A percentile compares a stretch with the other conserved stretches of the same genome.
These are phyloP conservation scores for Dillenia turbinata DNA, from an alignment of 164 flowering plant species.

Conservation along the genomic window DNA sequence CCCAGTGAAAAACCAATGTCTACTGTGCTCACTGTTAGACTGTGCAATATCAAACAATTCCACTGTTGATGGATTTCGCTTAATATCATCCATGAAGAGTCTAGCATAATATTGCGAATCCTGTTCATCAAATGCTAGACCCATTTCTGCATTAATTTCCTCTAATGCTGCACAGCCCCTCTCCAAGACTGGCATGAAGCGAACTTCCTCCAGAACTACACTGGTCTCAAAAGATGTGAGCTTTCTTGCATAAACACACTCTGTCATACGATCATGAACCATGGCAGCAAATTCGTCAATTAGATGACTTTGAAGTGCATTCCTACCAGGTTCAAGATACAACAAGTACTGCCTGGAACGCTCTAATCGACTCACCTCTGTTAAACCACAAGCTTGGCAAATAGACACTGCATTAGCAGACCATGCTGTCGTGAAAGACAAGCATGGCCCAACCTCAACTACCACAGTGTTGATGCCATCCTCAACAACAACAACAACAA, in stretches of 20 bases:
- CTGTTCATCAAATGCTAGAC: slow-evolving; percentile 94
- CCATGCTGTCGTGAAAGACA: slow-evolving; percentile 96
- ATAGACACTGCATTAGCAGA: slow-evolving; percentile 94
- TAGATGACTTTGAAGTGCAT: slow-evolving; percentile 34
- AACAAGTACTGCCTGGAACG: slow-evolving; percentile 80
- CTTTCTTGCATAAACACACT: slow-evolving; percentile 63
- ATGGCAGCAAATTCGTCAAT: slow-evolving; percentile 65
- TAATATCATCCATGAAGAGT: slow-evolving; percentile 81
- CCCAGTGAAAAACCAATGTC: slow-evolving; percentile 97
- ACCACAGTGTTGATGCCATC: slow-evolving; percentile 32
- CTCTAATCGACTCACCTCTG: slow-evolving; percentile 76
- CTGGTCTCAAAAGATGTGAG: slow-evolving; percentile 65
- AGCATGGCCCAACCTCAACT: slow-evolving; percentile 87
- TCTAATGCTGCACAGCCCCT: slow-evolving; percentile 75
- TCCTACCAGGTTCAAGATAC: slow-evolving; percentile 32
- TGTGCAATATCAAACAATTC: slow-evolving; percentile 96
- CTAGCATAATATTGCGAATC: slow-evolving; percentile 75
- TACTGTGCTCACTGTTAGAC: slow-evolving; percentile 93
- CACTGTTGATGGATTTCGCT: slow-evolving; percentile 83
- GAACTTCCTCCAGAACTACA: slow-evolving; percentile 67
- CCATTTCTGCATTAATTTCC: slow-evolving; percentile 86
- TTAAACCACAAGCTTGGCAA: slow-evolving; percentile 73
- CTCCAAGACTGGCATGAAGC: slow-evolving; percentile 72
- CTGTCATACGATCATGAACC: slow-evolving; percentile 96
- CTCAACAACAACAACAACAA: too few relatives aligned